Evolutionary conservation across 1,139 yeast species (phyloP).

Genomic region (Taiozyma sp.): DNA sequence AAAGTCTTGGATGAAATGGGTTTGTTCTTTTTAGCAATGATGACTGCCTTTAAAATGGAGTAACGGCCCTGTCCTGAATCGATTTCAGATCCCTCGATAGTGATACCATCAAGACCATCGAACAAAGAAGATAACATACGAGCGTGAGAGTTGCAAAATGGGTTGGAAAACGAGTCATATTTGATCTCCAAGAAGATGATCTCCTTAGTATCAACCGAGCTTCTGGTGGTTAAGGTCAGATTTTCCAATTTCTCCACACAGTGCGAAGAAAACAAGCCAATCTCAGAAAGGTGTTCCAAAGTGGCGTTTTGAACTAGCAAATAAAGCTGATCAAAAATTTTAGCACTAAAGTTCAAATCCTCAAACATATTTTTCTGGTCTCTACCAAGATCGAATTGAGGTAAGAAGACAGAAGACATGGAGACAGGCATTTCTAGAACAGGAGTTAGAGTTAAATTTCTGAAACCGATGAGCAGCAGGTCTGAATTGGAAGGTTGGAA

Average conservation of each 20-base stretch:
- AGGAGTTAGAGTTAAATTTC: too few species aligned
- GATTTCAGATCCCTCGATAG: background rate
- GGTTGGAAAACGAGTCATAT: background rate
- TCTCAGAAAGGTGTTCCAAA: background rate
- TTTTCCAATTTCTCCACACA: background rate
- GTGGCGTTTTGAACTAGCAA: background rate
- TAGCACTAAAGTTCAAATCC: background rate
- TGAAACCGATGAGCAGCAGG: too few species aligned
- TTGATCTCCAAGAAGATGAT: background rate
- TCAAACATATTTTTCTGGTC: background rate
- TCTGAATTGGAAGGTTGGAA: too few species aligned
- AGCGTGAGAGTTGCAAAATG: background rate
- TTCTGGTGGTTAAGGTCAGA: background rate
- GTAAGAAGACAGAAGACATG: background rate
- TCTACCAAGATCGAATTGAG: background rate
- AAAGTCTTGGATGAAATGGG: background rate
- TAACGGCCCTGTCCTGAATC: background rate
- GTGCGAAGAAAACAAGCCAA: too few species aligned
- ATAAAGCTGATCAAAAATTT: background rate
- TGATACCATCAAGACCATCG: background rate
- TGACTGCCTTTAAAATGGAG: background rate
- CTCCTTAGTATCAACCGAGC: background rate
- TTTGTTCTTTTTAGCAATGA: too few species aligned
- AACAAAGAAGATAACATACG: background rate
- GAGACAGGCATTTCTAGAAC: background rate